phyloP scores from a whole-genome alignment of 768 basidiomycete genomes.

The Mycena maculata region DNA sequence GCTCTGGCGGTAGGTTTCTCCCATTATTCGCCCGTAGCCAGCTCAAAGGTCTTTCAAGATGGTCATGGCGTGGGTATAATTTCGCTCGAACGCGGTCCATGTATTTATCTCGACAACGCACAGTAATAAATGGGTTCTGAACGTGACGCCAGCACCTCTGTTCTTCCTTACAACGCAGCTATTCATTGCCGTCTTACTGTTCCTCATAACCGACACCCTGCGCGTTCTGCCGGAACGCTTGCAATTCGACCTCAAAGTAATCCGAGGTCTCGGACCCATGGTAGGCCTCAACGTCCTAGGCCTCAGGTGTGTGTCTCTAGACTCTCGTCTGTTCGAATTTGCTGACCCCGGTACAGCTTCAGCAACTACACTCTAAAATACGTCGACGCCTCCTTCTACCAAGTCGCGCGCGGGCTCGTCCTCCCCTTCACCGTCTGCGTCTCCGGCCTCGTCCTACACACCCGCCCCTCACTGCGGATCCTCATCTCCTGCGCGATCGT shows the following conservation, averaged over 20 bases:
- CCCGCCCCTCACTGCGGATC: conserved; percentile 81
- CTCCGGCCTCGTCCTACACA: conserved; percentile 81
- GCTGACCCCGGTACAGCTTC: conserved; percentile 60
- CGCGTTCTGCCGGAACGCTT: conserved; percentile 77
- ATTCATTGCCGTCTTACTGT: conserved; percentile 80
- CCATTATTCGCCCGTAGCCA: not conserved
- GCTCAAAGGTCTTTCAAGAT: conserved; percentile 60
- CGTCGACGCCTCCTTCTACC: conserved; percentile 95
- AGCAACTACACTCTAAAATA: conserved; percentile 94
- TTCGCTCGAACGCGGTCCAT: conserved; percentile 11
- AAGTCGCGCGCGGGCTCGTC: conserved; percentile 93
- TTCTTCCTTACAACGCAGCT: conserved; percentile 91
- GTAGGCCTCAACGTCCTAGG: conserved; percentile 84
- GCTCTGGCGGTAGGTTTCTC: conserved; percentile 78
- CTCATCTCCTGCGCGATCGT: conserved; percentile 83
- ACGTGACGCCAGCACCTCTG: conserved; percentile 76
- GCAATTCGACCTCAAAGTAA: conserved; percentile 69
- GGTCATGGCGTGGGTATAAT: conserved; percentile 82
- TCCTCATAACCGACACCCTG: conserved; percentile 69
- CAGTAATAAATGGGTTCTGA: conserved; percentile 94
- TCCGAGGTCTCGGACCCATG: conserved; percentile 82
- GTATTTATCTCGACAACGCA: conserved; percentile 29
- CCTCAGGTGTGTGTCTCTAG: conserved; percentile 66
- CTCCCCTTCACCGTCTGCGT: conserved; percentile 93
- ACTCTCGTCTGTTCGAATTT: not conserved